Evolutionary conservation across 257 asterid species (phyloP).

Genomic region (Schizonepeta tenuifolia): DNA sequence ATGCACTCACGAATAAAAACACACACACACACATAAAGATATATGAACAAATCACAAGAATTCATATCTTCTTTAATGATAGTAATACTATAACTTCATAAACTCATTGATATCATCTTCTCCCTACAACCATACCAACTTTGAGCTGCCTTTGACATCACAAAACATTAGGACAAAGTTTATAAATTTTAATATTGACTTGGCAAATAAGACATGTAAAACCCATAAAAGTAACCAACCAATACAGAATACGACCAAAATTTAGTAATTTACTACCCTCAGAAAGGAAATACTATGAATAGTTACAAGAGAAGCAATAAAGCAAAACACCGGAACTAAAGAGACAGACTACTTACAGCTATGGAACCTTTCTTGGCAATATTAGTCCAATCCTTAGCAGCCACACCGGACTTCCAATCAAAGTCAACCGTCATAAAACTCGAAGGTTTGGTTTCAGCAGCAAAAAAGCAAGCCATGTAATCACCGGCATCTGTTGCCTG

Average conservation of each 20-base stretch:
- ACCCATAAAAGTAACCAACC: not conserved
- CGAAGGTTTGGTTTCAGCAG: constrained; percentile 64
- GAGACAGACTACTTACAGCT: constrained; percentile 48
- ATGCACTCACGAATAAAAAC: too few relatives aligned
- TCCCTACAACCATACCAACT: too few relatives aligned
- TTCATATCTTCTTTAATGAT: too few relatives aligned
- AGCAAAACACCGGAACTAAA: too few relatives aligned
- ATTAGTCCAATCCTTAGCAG: constrained; percentile 81
- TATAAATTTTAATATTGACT: too few relatives aligned
- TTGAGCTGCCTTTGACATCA: too few relatives aligned
- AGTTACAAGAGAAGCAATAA: not conserved
- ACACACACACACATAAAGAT: too few relatives aligned
- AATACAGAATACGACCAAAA: not conserved
- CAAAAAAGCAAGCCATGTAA: constrained; percentile 84
- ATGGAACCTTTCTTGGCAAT: constrained; percentile 90
- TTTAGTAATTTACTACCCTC: not conserved
- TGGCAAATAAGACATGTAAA: not conserved
- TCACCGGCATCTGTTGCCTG: constrained; percentile 78
- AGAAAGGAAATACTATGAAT: too few relatives aligned
- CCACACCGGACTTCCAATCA: constrained; percentile 89
- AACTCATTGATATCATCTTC: too few relatives aligned
- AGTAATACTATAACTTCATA: too few relatives aligned
- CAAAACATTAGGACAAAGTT: too few relatives aligned
- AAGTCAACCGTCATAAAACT: constrained; percentile 67
- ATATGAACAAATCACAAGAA: too few relatives aligned